Conservation (phyloP, 2,329 filamentous ascomycete species). For the Thelonectria olida region DNA sequence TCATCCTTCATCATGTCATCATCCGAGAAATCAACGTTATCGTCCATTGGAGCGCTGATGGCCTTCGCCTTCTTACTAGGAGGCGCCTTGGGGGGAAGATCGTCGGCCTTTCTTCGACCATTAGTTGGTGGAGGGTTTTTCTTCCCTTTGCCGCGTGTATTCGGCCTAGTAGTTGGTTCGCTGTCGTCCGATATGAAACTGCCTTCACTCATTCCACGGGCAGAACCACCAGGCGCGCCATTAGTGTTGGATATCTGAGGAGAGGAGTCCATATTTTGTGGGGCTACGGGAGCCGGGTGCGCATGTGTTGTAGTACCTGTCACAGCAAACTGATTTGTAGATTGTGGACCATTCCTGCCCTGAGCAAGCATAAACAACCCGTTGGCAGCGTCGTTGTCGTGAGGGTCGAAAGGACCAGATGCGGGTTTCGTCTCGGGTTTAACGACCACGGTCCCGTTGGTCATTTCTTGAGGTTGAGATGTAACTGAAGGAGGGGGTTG, state of each 20-base stretch:
- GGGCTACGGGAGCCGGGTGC: constrained; percentile 53
- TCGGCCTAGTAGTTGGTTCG: constrained; percentile 71
- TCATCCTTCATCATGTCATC: constrained; percentile 54
- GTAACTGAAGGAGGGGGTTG: constrained; percentile 49
- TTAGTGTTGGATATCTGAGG: constrained; percentile 62
- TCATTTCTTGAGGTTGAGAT: constrained; percentile 64
- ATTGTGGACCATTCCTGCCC: constrained; percentile 68
- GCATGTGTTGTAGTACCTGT: constrained; percentile 59
- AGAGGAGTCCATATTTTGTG: constrained; percentile 53
- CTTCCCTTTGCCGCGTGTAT: constrained; percentile 74
- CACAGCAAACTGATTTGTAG: constrained; percentile 57
- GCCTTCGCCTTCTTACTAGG: constrained; percentile 76
- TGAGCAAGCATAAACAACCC: constrained; percentile 89
- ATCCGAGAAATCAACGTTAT: constrained; percentile 55
- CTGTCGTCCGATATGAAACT: constrained; percentile 79
- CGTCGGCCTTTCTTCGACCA: constrained; percentile 82
- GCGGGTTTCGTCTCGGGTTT: constrained; percentile 62
- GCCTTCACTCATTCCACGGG: constrained; percentile 71
- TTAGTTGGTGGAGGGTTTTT: constrained; percentile 66
- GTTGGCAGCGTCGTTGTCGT: constrained; percentile 95
- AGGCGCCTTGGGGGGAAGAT: constrained; percentile 68
- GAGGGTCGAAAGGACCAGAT: constrained; percentile 80
- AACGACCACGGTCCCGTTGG: constrained; percentile 49
- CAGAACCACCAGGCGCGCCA: constrained; percentile 54
- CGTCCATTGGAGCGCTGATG: background rate